Evolutionary conservation across 2,329 filamentous ascomycete genomes (phyloP).

Genomic region (Hypoxylon sp.): DNA sequence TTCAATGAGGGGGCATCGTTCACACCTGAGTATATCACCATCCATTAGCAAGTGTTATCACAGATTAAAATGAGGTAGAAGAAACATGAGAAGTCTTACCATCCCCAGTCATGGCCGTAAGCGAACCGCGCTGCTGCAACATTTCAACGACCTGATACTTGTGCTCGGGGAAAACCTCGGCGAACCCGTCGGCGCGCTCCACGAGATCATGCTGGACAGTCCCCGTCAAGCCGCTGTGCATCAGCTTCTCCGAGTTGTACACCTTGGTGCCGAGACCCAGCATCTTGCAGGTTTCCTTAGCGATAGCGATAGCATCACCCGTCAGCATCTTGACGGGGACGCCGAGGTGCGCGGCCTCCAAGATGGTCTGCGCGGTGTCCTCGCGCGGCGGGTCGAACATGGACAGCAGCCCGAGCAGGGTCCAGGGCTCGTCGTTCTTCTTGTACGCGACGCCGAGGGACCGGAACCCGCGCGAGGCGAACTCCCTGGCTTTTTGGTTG

Average conservation of each 20-base stretch:
- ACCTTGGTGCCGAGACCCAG: conserved; percentile 82
- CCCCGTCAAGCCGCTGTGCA: conserved; percentile 79
- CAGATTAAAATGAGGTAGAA: not conserved
- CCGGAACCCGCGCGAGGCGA: conserved; percentile 83
- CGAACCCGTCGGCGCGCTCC: conserved; percentile 79
- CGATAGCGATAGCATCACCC: conserved; percentile 82
- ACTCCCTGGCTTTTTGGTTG: conserved; percentile 78
- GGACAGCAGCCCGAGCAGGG: conserved; percentile 79
- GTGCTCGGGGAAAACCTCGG: conserved; percentile 80
- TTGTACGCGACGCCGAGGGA: conserved; percentile 83
- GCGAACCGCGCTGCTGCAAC: conserved; percentile 77
- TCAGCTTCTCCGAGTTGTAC: conserved; percentile 82
- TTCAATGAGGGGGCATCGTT: conserved; percentile 80
- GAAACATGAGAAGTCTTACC: conserved; percentile 48
- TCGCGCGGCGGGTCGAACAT: conserved; percentile 86
- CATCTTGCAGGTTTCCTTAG: conserved; percentile 87
- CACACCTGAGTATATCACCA: conserved; percentile 58
- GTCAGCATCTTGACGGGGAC: conserved; percentile 85
- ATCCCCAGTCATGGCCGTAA: conserved; percentile 82
- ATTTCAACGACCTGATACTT: conserved; percentile 83
- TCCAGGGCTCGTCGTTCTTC: conserved; percentile 80
- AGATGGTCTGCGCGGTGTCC: conserved; percentile 81
- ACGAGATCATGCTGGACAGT: conserved; percentile 81
- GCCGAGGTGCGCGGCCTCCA: conserved; percentile 80
- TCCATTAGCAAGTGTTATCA: conserved; percentile 12